Evolutionary conservation across 345 rosid species (phyloP), one percentile per base, ranked within the genome.

Genomic region (Arabidopsis suecica): DNA sequence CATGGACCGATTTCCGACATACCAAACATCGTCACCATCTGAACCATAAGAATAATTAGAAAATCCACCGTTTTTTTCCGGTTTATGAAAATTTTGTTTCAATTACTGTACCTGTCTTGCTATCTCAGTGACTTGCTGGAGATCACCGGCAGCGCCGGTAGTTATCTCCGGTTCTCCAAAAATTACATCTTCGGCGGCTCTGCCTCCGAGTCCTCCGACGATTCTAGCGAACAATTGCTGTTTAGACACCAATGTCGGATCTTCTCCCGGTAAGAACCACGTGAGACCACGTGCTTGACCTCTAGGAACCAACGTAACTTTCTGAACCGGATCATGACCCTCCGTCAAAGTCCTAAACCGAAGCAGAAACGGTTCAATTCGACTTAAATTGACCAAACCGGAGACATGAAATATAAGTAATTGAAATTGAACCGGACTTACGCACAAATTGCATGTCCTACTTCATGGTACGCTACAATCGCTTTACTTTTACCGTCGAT

Each of bases 201-300:
- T 78, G 9, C 97, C 93, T 14, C 93, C 91, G 2, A 89, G 88
- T 36, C 93, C 93, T 51, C 95, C 90, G 36, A 86, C 91, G 11
- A 91, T 83, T 68, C 88, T 81, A 3, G 91, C 91, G 58, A 88
- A 85, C 20, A 89, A 73, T 42, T 88, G 95, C 23, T 85, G 85
- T 72, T 82, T 88, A 23, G 89, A 83, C 63, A 91, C 61, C 8
- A 85, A 78, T 22, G 82, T 62, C 14, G 89, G 90, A 69, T 88
- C 93, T 75, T 91, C 91, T 2, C 82, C 84, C 1, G 86, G 87
- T 42, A 83, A 23, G 84, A 91, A 91, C 93, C 93, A 87, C 42
- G 93, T 89, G 9, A 91, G 87, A 7, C 97, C 90, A n/a, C 89
- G 88, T 3, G 93, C 95, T 78, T 91, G 95, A 45, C 97, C 97